Evolutionary conservation across 768 basidiomycete species (phyloP).

Genomic region (Mycena kentingensis): DNA sequence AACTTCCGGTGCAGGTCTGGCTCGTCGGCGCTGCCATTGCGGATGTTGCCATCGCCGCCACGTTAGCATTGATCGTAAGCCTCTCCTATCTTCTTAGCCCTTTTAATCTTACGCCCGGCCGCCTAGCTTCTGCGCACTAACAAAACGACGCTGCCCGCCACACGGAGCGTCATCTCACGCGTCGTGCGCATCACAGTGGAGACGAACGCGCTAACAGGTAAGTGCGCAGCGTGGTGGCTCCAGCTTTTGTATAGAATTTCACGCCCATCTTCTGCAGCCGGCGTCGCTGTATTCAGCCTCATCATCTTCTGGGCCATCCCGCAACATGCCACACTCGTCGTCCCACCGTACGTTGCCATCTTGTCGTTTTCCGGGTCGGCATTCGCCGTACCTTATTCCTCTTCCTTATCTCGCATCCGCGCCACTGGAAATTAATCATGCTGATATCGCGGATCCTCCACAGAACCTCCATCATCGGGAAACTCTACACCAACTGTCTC

Average conservation of each 20-base stretch:
- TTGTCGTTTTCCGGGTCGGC: too few species aligned
- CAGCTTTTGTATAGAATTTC: neutral
- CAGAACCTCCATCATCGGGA: constrained; percentile 18
- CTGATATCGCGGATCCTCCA: neutral
- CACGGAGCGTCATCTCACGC: constrained; percentile 11
- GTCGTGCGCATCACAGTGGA: constrained; percentile 20
- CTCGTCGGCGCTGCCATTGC: constrained; percentile 18
- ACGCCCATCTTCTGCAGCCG: constrained; percentile 9
- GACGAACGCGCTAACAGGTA: constrained; percentile 21
- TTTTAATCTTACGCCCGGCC: neutral
- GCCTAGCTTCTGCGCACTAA: constrained; percentile 9
- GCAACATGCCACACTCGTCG: constrained; percentile 11
- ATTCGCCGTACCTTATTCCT: too few species aligned
- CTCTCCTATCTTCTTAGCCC: neutral
- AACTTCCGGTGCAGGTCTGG: constrained; percentile 13
- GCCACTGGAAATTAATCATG: neutral
- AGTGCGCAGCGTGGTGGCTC: neutral
- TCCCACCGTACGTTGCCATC: constrained; percentile 18
- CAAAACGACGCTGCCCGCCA: neutral
- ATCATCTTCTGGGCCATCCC: constrained; percentile 13
- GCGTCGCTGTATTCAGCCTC: constrained; percentile 13
- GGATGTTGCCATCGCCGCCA: constrained; percentile 17
- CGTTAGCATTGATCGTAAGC: constrained; percentile 15
- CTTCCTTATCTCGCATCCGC: neutral
- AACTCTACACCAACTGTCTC: constrained; percentile 22